Conservation (phyloP, 2,329 filamentous ascomycete genomes). For the Colletotrichum trifolii region DNA sequence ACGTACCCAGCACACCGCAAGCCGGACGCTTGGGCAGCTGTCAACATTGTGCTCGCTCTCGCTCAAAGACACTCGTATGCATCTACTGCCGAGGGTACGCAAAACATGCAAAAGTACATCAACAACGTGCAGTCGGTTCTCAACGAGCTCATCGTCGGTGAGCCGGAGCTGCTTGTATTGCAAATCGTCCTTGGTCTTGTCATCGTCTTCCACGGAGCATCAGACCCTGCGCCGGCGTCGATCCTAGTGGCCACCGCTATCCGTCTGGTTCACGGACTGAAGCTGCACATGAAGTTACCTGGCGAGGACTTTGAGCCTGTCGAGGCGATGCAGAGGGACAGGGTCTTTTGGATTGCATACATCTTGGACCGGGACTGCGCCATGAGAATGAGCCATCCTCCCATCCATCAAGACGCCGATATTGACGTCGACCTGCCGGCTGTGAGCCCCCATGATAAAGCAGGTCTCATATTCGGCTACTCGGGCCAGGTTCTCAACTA, state of each 20-base stretch:
- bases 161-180: conserved; percentile 43
- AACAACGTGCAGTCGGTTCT: conserved; percentile 43
- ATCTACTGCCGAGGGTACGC: conserved; percentile 10
- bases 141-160: conserved; percentile 42
- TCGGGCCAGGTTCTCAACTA: conserved; percentile 29
- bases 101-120: conserved; percentile 33
- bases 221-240: conserved; percentile 41
- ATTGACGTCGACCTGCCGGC: conserved; percentile 33
- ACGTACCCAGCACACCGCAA: conserved; percentile 29
- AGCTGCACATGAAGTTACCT: conserved; percentile 40
- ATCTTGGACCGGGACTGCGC: conserved; percentile 41
- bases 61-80: conserved; percentile 19
- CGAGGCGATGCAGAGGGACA: conserved; percentile 40
- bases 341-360: conserved; percentile 48
- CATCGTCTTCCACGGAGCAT: conserved; percentile 41
- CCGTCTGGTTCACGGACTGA: conserved; percentile 42
- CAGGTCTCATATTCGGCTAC: conserved; percentile 8
- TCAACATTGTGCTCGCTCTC: conserved; percentile 41
- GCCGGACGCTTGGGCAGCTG: conserved; percentile 41
- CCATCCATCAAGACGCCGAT: conserved; percentile 27
- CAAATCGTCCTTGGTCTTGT: conserved; percentile 45
- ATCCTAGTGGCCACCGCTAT: conserved; percentile 44
- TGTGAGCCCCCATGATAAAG: conserved; percentile 11
- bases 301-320: conserved; percentile 35
- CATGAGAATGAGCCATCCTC: conserved; percentile 25